Evolutionary conservation across 768 basidiomycete species (phyloP), one percentile per base, ranked within the genome.

Genomic region (Rhizopogon vinicolor): DNA sequence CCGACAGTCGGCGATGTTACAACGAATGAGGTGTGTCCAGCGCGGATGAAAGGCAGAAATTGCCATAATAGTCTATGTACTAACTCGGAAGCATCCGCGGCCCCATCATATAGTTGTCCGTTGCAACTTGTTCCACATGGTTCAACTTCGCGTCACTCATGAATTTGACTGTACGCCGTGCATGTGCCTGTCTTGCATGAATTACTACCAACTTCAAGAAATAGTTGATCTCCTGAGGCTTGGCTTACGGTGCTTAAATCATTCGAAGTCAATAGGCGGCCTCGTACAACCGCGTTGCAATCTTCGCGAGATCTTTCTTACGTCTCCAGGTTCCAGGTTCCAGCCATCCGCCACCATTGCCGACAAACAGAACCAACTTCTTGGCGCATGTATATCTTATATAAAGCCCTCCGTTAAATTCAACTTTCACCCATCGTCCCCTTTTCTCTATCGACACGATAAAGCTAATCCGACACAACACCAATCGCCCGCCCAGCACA

Each of bases 291-390:
- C 33, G 18, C 40, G 42, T 51, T 54, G 25, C 25, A 25, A 25
- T 25, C 28, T n/a, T 28, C 22, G 9, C 35, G 19, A 49, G 48
- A 49, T 49, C 35, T 22, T 16, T 33, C 31, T 49, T 49, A 49
- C 33, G 46, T 49, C 33, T 35, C 25, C 25, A 25, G 25, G 25
- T 25, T 25, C 25, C 25, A 25, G 25, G 25, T 5, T 25, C 25
- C 25, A 25, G 4, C 25, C 25, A 25, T 25, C 25, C 25, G 45
- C 29, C 18, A 19, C 31, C n/a, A 40, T 41, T 37, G 12, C 35
- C 35, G 16, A 16, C 56, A 65, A 65, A 65, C 57, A 65, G 3
- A 64, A 18, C 48, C 65, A 66, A 66, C 65, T 41, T 33, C 16
- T 44, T 19, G 41, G 19, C 31, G 16, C 18, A 41, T 22, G 22